Evolutionary conservation across 1,139 yeast genomes (phyloP), one percentile per base, ranked within the genome.

Genomic region (Scheffersomyces cryptocercus): DNA sequence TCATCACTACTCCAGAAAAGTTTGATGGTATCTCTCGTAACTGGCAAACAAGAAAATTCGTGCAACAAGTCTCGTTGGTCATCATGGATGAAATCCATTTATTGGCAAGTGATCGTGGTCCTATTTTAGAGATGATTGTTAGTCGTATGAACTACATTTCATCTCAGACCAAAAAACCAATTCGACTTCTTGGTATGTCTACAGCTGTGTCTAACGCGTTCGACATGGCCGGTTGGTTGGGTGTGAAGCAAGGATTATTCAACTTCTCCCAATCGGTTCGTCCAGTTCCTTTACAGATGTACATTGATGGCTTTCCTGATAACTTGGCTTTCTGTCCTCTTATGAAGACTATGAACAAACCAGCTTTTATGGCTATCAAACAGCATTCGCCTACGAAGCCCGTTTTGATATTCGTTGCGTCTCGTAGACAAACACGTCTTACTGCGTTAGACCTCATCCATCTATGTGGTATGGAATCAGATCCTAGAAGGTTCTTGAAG

Each of bases 51-150:
- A 81, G 98, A 64, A 84, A 82, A 55, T 93, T 91, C 70, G 97
- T 93, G 26, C 96, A 90, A 59, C 83, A 88, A 48, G 86, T 95
- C 1, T 88, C 97, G 0, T 72, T 95, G 48, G 91, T 95, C 24
- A 89, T 95, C 33, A 91, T 95, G 97, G 99, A 95, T 72, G 99
- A 95, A 69, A 90, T 95, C 51, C 99, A 95, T 73, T 73, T 95
- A 51, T 79, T 95, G 54, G 99, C 99, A 2, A 88, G 97, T 70
- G 99, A 93, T 60, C 84, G 99, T 67, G 99, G 99, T 51, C 98
- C 99, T 2, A 91, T 93, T 66, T 74, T 95, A 58, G 99, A 95
- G 61, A 93, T 93, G 93, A 93, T 95, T 77, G 99, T 95, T 12
- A 88, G 97, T 69, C 88, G 99, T 68, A 88, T 95, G 97, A 91